These are phyloP conservation scores for Aegilops sharonensis DNA, from an alignment of 176 grass and related monocot genomes.

Conservation along the genomic window DNA sequence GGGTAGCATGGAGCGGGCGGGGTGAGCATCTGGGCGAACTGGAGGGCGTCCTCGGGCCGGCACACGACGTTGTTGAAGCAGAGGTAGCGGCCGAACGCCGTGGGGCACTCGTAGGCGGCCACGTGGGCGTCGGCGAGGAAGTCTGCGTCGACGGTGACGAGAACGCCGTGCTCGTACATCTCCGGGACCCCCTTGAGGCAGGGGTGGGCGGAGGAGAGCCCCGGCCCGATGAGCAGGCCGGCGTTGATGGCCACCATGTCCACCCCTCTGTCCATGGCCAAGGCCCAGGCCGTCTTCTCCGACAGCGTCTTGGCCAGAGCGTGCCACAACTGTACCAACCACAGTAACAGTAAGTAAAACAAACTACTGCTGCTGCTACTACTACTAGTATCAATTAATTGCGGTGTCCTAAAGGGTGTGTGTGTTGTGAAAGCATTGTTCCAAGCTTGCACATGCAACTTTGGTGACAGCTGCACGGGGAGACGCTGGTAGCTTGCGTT, in stretches of 20 bases:
- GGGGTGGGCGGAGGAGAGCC: conserved; percentile 42
- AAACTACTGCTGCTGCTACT: background rate
- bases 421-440: background rate
- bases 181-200: conserved; percentile 77
- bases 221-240: conserved; percentile 47
- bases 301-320: conserved; percentile 83
- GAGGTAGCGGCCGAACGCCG: conserved; percentile 79
- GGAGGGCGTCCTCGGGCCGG: conserved; percentile 64
- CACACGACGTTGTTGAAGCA: conserved; percentile 79
- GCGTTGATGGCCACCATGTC: conserved; percentile 93
- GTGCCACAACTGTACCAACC: conserved; percentile 72
- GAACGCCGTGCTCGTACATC: conserved; percentile 84
- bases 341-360: background rate
- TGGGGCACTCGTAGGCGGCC: conserved; percentile 70
- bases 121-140: conserved; percentile 82
- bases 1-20: conserved; percentile 36
- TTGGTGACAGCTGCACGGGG: background rate
- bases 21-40: conserved; percentile 58
- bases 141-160: conserved; percentile 74
- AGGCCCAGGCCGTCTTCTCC: conserved; percentile 94
- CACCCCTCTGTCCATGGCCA: conserved; percentile 96
- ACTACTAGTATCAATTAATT: no score
- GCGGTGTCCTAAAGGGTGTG: background rate
- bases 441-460: background rate
- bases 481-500: background rate